Conservation (phyloP, 768 basidiomycete species). For the Amanita jacksonii region DNA sequence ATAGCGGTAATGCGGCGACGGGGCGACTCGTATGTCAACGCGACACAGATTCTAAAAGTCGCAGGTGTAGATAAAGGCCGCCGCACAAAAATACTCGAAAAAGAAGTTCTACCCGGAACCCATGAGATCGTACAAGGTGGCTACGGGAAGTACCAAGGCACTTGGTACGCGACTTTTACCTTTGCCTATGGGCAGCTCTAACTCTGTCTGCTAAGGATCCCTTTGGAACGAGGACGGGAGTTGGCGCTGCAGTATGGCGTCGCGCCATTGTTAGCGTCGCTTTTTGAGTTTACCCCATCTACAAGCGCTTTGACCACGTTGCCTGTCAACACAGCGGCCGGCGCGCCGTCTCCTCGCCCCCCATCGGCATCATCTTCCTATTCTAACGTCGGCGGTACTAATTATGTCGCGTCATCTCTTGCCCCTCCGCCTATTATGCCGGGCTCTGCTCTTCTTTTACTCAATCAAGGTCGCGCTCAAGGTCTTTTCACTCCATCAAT, state of each 20-base stretch:
- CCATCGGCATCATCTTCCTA: constrained; percentile 63
- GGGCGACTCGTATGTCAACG: constrained; percentile 93
- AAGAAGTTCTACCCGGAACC: constrained; percentile 90
- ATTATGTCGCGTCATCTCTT: constrained; percentile 44
- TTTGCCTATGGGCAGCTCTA: constrained; percentile 1
- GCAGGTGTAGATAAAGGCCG: constrained; percentile 96
- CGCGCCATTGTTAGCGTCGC: constrained; percentile 72
- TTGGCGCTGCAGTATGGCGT: constrained; percentile 91
- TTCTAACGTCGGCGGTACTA: constrained; percentile 40
- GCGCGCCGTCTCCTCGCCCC: constrained; percentile 48
- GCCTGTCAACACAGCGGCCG: constrained; percentile 40
- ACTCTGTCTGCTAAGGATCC: constrained; percentile 59
- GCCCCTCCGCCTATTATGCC: constrained; percentile 84
- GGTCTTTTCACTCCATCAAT: constrained; percentile 83
- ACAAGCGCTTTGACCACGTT: constrained; percentile 62
- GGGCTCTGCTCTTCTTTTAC: constrained; percentile 72
- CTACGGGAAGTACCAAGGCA: constrained; percentile 98
- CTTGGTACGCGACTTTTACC: constrained; percentile 56
- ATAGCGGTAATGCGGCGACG: constrained; percentile 98
- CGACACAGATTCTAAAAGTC: constrained; percentile 98
- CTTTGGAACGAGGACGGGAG: constrained; percentile 88
- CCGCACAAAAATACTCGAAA: constrained; percentile 93
- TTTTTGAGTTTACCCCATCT: constrained; percentile 89
- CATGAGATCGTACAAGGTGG: constrained; percentile 99
- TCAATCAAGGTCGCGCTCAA: constrained; percentile 81